Conservation (phyloP, 371 early-diverging fungal genomes). For the Basidiobolus meristosporus region DNA sequence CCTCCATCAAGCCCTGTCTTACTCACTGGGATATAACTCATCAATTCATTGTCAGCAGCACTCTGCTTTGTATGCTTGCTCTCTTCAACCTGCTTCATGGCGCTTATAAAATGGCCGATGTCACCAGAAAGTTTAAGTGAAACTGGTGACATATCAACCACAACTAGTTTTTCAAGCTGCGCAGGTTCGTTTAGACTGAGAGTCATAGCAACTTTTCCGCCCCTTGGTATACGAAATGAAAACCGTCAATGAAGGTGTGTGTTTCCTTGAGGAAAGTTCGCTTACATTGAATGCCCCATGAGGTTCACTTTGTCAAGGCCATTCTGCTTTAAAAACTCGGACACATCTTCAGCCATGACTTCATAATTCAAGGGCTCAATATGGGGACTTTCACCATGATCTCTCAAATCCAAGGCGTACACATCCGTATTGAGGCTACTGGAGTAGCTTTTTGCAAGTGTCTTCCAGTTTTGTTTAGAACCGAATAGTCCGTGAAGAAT, state of each 20-base stretch:
- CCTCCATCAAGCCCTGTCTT: neutral
- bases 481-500: slow-evolving; percentile 88
- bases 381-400: slow-evolving; percentile 87
- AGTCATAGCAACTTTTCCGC: slow-evolving; percentile 81
- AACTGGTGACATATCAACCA: slow-evolving; percentile 76
- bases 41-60: slow-evolving; percentile 55
- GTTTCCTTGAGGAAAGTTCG: neutral
- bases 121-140: slow-evolving; percentile 19
- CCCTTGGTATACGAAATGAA: slow-evolving; percentile 20
- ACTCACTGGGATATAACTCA: slow-evolving; percentile 15
- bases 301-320: slow-evolving; percentile 25
- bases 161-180: slow-evolving; percentile 41
- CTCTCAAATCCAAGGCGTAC: slow-evolving; percentile 66
- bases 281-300: slow-evolving; percentile 79
- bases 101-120: slow-evolving; percentile 33
- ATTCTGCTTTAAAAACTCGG: slow-evolving; percentile 32
- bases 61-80: slow-evolving; percentile 27
- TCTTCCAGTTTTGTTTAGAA: slow-evolving; percentile 84
- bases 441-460: slow-evolving; percentile 56
- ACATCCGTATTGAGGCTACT: slow-evolving; percentile 32
- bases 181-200: slow-evolving; percentile 35
- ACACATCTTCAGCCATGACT: slow-evolving; percentile 63
- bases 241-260: neutral
- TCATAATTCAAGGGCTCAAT: slow-evolving; percentile 36
- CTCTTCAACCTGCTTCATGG: slow-evolving; percentile 47